Conservation (phyloP, 495 filamentous ascomycete species). For the Penicillium cosmopolitanum region DNA sequence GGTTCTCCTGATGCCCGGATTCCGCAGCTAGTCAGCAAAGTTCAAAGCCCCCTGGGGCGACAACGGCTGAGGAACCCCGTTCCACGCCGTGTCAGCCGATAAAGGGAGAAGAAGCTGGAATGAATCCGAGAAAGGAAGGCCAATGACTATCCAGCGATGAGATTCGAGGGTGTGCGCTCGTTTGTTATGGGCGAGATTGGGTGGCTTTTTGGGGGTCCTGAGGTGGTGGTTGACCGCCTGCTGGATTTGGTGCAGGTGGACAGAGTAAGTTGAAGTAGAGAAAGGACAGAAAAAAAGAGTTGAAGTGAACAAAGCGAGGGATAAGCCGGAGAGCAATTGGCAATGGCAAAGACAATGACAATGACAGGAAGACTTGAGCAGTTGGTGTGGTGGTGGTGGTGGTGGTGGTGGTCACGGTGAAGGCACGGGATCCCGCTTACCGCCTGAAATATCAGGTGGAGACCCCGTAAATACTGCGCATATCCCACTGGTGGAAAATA, state of each 20-base stretch:
- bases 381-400: no score
- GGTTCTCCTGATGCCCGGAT: conserved; percentile 34
- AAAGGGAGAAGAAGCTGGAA: conserved; percentile 3
- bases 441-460: no score
- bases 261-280: background rate
- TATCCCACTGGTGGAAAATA: no score
- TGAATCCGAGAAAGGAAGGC: conserved; percentile 11
- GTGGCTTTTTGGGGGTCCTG: conserved; percentile 23
- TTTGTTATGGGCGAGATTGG: conserved; percentile 30
- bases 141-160: conserved; percentile 21
- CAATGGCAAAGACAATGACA: background rate
- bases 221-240: conserved; percentile 25
- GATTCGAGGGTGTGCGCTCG: conserved; percentile 20
- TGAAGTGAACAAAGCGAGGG: background rate
- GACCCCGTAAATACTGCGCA: no score
- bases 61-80: conserved; percentile 26
- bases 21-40: conserved; percentile 28
- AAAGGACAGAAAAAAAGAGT: background rate
- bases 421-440: no score
- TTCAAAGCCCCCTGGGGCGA: conserved; percentile 21
- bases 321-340: background rate
- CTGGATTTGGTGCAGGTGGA: conserved; percentile 3
- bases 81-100: conserved; percentile 24
- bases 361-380: background rate
- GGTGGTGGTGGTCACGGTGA: background rate